Percentiles rank a stretch among this genome's conserved stretches.
Conservation (phyloP, 805 yeast genomes). For the Debaryomyces prosopidis region DNA sequence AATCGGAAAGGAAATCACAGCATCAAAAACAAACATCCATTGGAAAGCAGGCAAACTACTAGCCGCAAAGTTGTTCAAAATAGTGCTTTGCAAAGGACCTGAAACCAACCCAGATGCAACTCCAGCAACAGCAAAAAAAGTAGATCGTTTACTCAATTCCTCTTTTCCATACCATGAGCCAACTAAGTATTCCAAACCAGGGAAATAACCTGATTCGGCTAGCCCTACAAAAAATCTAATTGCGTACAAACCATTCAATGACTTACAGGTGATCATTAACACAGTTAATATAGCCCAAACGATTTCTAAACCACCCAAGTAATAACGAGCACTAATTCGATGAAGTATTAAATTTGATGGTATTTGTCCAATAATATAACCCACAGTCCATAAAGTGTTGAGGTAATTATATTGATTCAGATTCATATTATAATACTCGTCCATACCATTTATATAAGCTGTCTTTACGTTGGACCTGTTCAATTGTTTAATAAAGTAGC, state of each 20-base stretch:
- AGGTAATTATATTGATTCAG: conserved; percentile 47
- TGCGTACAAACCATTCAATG: conserved; percentile 24
- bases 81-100: conserved; percentile 33
- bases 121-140: conserved; percentile 31
- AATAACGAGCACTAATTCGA: conserved; percentile 35
- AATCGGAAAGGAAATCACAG: conserved; percentile 33
- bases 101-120: conserved; percentile 28
- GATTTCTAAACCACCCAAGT: conserved; percentile 35
- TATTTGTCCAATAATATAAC: conserved; percentile 52
- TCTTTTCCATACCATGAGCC: conserved; percentile 29
- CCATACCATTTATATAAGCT: conserved; percentile 50
- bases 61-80: conserved; percentile 23
- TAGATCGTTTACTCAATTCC: conserved; percentile 30
- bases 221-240: conserved; percentile 43
- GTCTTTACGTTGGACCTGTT: conserved; percentile 43
- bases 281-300: conserved; percentile 31
- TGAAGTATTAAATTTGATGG: conserved; percentile 45
- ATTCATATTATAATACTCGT: conserved; percentile 40
- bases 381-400: conserved; percentile 48
- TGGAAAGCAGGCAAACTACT: conserved; percentile 27
- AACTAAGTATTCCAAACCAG: conserved; percentile 56
- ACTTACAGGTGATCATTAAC: conserved; percentile 25
- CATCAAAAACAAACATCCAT: conserved; percentile 37
- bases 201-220: conserved; percentile 51
- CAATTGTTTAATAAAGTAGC: conserved; percentile 48